Evolutionary conservation across 1,284 basidiomycete species (phyloP), one percentile per base, ranked within the genome.

Genomic region (Malassezia nana): DNA sequence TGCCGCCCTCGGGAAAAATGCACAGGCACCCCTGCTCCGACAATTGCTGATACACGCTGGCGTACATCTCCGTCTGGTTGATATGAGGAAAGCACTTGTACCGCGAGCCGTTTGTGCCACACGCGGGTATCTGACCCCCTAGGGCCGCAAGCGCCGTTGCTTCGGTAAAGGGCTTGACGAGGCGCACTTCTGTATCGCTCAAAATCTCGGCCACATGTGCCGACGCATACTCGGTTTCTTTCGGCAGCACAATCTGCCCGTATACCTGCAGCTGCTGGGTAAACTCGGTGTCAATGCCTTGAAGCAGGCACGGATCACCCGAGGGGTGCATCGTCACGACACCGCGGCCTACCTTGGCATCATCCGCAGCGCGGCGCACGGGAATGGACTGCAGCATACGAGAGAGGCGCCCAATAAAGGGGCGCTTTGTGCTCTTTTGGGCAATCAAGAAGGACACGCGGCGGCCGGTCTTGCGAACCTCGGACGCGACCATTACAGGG

Each of bases 51-150:
- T 95, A 99, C 4, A 98, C 94, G 58, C 89, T 82, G 20, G 85
- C 83, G 75, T 96, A 99, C 84, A 96, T 96, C 58, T 89, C 83
- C 58, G 86, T 83, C 75, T 96, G 91, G 77, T 94, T 86, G 57
- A 96, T 83, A 51, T 64, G 73, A 26, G 72, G 72, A 18, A 71
- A 58, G 42, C 61, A 64, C 29, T 67, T 66, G 59, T 69, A 74
- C 46, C 39, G 6, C 12, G 30, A 29, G 18, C 38, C 41, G 0
- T 57, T 56, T n/a, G 54, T 29, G 12, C 40, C 24, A 42, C 26
- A 42, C 29, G 43, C 1, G 12, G 26, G 28, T 18, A 30, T 22
- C 26, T 45, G 16, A 22, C 62, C 69, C 25, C 60, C 60, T 20
- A 76, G 56, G 30, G 72, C 71, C 8, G 71, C 66, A 33, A 67